A percentile compares a stretch with the other conserved stretches of the same genome.
Evolutionary conservation across 371 early-diverging fungal species (phyloP).

Genomic region (Mortierella sp.): DNA sequence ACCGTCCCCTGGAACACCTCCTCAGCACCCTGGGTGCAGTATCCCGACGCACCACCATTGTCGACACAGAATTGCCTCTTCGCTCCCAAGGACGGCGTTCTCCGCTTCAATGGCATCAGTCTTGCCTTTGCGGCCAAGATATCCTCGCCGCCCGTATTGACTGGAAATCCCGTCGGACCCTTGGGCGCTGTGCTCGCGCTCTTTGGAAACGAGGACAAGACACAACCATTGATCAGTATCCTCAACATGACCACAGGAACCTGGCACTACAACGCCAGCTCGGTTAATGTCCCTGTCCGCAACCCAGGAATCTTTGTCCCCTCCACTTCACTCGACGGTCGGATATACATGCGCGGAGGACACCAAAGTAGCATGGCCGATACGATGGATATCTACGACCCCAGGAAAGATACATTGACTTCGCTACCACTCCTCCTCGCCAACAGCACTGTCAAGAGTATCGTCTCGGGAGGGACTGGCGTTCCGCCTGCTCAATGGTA

Average conservation of each 20-base stretch:
- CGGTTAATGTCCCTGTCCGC: not conserved
- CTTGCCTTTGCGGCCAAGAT: not conserved
- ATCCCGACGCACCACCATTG: constrained; percentile 16
- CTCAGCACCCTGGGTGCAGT: constrained; percentile 16
- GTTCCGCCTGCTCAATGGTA: constrained; percentile 30
- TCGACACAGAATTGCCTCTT: constrained; percentile 12
- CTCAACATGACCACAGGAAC: constrained; percentile 19
- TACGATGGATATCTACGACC: constrained; percentile 41
- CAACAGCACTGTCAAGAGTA: not conserved
- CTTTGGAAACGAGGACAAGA: constrained; percentile 21
- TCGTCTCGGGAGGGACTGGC: constrained; percentile 13
- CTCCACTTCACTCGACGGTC: constrained; percentile 30
- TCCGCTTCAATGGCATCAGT: not conserved
- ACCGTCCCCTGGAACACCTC: constrained; percentile 21
- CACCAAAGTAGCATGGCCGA: constrained; percentile 11
- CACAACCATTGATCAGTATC: constrained; percentile 15
- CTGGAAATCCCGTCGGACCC: not conserved
- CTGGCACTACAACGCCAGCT: constrained; percentile 30
- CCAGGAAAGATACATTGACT: constrained; percentile 14
- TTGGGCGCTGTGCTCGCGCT: constrained; percentile 10
- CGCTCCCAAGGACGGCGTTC: constrained; percentile 13
- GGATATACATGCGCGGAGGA: constrained; percentile 41
- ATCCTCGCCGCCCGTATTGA: not conserved
- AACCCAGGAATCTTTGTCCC: constrained; percentile 15
- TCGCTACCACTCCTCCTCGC: constrained; percentile 17